Conservation (phyloP, 805 yeast species). For the Nakazawaea anatomiae region DNA sequence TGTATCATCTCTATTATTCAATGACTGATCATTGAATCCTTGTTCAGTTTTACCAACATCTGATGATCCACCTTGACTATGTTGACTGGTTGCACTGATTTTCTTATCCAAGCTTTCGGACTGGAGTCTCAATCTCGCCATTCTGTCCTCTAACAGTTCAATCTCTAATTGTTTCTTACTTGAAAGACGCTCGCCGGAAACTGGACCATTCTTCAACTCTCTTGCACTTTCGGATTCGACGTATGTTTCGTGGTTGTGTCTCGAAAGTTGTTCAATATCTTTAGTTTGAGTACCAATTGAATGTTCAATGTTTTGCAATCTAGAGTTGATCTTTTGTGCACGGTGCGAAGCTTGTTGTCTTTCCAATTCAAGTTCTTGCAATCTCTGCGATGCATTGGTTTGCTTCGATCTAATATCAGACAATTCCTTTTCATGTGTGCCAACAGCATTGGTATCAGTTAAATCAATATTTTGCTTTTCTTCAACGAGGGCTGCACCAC, state of each 20-base stretch:
- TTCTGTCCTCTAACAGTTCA: conserved; percentile 9
- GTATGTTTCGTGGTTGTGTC: background rate
- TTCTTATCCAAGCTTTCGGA: conserved; percentile 1
- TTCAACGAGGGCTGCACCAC: conserved; percentile 5
- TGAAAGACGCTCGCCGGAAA: background rate
- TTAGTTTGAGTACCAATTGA: background rate
- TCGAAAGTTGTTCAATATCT: background rate
- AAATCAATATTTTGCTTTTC: conserved; percentile 1
- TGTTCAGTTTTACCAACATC: conserved; percentile 4
- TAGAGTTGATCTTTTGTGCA: background rate
- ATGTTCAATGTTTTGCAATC: background rate
- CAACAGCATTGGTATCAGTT: background rate
- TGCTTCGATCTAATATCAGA: background rate
- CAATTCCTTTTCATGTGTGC: background rate
- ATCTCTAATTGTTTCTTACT: conserved; percentile 2
- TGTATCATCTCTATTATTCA: no score
- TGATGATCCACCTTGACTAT: background rate
- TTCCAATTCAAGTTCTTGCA: conserved; percentile 1
- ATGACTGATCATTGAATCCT: conserved; percentile 6
- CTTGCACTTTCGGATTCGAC: background rate
- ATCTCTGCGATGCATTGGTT: background rate
- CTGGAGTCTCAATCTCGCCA: conserved; percentile 3
- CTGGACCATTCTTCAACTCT: conserved; percentile 3
- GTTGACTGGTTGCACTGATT: background rate
- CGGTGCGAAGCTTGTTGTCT: background rate